phyloP scores from a whole-genome alignment of 441 rosid species.

The Syzygium malaccense region DNA sequence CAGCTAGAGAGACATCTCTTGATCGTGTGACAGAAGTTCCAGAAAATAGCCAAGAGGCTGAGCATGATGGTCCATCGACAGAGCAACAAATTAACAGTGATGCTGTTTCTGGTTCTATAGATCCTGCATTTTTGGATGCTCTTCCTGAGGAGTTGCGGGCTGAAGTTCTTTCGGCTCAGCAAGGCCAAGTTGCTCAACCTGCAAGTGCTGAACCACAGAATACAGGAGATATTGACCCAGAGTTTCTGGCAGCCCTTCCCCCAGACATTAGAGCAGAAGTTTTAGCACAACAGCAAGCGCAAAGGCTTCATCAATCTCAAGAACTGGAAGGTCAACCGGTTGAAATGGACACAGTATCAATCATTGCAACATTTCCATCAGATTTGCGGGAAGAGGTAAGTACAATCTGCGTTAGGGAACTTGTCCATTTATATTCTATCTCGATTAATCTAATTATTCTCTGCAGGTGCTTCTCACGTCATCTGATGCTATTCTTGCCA shows the following conservation, averaged over 20 bases:
- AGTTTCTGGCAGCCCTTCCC: constrained; percentile 99
- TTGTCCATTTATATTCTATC: background rate
- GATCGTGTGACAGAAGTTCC: constrained; percentile 93
- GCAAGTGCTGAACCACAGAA: constrained; percentile 64
- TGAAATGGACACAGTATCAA: constrained; percentile 99
- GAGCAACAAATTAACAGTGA: constrained; percentile 69
- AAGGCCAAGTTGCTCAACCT: constrained; percentile 84
- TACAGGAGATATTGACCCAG: constrained; percentile 94
- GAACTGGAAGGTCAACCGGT: constrained; percentile 99
- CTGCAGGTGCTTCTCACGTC: constrained; percentile 90
- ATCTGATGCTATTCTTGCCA: constrained; percentile 96
- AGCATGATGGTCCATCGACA: constrained; percentile 62
- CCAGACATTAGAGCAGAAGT: constrained; percentile 97
- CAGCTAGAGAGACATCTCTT: constrained; percentile 82
- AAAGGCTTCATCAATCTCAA: constrained; percentile 86
- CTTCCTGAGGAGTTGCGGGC: constrained; percentile 98
- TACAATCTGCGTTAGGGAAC: background rate
- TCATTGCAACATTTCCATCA: constrained; percentile 96
- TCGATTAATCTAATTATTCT: background rate
- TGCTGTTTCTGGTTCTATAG: constrained; percentile 73
- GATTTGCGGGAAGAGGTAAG: constrained; percentile 96
- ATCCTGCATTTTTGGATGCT: constrained; percentile 98
- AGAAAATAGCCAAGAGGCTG: constrained; percentile 86
- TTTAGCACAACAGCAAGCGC: constrained; percentile 95
- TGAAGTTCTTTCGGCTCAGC: constrained; percentile 96